phyloP scores from a whole-genome alignment of 805 yeast species.

The Wickerhamomyces canadensis region DNA sequence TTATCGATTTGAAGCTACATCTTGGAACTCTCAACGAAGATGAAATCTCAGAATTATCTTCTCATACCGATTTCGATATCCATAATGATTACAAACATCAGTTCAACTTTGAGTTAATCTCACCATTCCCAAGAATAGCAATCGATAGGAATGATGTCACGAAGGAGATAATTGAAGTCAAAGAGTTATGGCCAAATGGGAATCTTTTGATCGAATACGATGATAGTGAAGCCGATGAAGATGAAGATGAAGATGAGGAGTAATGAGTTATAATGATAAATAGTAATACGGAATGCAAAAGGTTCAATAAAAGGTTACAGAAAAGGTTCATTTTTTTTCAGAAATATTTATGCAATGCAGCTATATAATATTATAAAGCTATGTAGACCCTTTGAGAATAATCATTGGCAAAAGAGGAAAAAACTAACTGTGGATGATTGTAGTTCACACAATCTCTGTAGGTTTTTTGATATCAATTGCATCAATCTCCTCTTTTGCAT shows the following conservation, averaged over 20 bases:
- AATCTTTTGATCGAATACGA: conserved; percentile 47
- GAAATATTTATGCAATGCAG: too few species aligned
- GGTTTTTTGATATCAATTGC: conserved; percentile 8
- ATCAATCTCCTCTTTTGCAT: conserved; percentile 26
- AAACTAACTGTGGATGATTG: too few species aligned
- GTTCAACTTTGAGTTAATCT: conserved; percentile 50
- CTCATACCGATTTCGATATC: conserved; percentile 7
- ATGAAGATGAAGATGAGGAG: conserved; percentile 11
- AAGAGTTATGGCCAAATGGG: conserved; percentile 66
- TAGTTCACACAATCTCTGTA: neutral
- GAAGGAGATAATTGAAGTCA: conserved; percentile 32
- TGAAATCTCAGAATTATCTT: conserved; percentile 4
- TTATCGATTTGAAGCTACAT: conserved; percentile 38
- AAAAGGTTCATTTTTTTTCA: too few species aligned
- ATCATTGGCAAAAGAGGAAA: too few species aligned
- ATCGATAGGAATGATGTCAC: conserved; percentile 32
- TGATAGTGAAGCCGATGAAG: conserved; percentile 27
- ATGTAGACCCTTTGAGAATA: too few species aligned
- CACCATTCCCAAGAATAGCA: conserved; percentile 54
- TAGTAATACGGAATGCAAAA: too few species aligned
- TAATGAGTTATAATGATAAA: too few species aligned
- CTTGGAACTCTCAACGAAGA: conserved; percentile 10
- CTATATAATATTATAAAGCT: too few species aligned
- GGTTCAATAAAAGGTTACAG: too few species aligned
- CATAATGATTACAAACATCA: conserved; percentile 30